A percentile compares a stretch with the other conserved stretches of the same genome.
phyloP scores from a whole-genome alignment of 495 filamentous ascomycete genomes.

The Aspergillus campestris region DNA sequence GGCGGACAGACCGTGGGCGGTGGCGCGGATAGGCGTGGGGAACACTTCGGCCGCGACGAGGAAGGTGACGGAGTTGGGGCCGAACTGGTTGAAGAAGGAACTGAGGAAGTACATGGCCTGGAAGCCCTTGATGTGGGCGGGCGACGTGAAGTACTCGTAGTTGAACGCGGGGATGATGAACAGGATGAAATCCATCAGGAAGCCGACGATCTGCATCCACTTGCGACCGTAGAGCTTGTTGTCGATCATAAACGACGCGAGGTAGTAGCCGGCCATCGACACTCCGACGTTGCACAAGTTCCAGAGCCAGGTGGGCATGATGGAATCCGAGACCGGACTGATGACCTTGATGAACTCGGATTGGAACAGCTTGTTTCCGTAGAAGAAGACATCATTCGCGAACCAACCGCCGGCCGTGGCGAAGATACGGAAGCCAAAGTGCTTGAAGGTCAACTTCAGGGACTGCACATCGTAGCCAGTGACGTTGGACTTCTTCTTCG shows the following conservation, averaged over 20 bases:
- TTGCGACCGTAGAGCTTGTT: slow-evolving; percentile 90
- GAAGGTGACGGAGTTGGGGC: slow-evolving; percentile 88
- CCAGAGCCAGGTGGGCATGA: slow-evolving; percentile 84
- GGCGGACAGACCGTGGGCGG: slow-evolving; percentile 83
- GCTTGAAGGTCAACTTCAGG: slow-evolving; percentile 59
- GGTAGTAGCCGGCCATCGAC: slow-evolving; percentile 75
- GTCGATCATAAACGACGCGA: slow-evolving; percentile 72
- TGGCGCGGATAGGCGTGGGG: slow-evolving; percentile 82
- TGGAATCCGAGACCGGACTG: slow-evolving; percentile 47
- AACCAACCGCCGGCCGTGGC: slow-evolving; percentile 82
- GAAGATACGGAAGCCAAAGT: slow-evolving; percentile 77
- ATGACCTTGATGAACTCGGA: slow-evolving; percentile 74
- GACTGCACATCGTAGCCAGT: slow-evolving; percentile 85
- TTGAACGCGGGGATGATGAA: slow-evolving; percentile 81
- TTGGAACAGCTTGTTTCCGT: slow-evolving; percentile 96
- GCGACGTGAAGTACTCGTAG: slow-evolving; percentile 65
- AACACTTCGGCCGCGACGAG: slow-evolving; percentile 85
- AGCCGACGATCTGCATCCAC: slow-evolving; percentile 85
- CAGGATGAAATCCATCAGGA: slow-evolving; percentile 76
- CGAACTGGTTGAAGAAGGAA: slow-evolving; percentile 95
- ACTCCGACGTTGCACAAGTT: slow-evolving; percentile 80
- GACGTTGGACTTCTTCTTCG: slow-evolving; percentile 77
- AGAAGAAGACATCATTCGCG: slow-evolving; percentile 92
- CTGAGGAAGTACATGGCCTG: slow-evolving; percentile 89
- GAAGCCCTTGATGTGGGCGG: slow-evolving; percentile 63